These are phyloP conservation scores for Yamadazyma triangularis DNA, from an alignment of 1,139 yeast species.

Conservation along the genomic window DNA sequence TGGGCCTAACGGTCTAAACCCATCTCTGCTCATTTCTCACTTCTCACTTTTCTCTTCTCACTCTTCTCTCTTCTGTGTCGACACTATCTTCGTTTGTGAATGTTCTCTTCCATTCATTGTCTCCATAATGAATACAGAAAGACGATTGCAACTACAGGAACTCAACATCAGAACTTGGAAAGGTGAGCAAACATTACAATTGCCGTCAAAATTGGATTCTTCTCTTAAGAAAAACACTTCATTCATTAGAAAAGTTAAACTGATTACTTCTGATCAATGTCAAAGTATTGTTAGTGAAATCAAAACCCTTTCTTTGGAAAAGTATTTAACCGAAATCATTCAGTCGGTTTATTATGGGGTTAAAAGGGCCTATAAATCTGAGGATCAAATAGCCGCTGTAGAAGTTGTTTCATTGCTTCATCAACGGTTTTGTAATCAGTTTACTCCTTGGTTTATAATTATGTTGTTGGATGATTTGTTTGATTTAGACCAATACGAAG, in stretches of 20 bases:
- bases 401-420: constrained; percentile 73
- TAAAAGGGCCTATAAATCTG: constrained; percentile 46
- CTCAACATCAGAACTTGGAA: constrained; percentile 53
- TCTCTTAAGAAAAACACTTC: constrained; percentile 82
- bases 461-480: constrained; percentile 38
- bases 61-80: too few relatives aligned
- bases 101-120: too few relatives aligned
- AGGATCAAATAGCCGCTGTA: constrained; percentile 60
- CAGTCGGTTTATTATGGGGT: constrained; percentile 64
- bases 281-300: constrained; percentile 56
- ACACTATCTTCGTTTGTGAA: too few relatives aligned
- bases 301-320: constrained; percentile 59
- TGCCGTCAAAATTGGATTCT: constrained; percentile 53
- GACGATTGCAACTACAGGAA: constrained; percentile 23
- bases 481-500: constrained; percentile 12
- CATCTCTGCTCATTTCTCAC: too few relatives aligned
- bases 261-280: constrained; percentile 41
- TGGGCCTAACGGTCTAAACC: too few relatives aligned
- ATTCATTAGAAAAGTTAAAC: constrained; percentile 65
- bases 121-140: too few relatives aligned
- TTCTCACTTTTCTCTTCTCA: too few relatives aligned
- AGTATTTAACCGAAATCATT: constrained; percentile 71
- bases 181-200: constrained; percentile 29
- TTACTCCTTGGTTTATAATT: constrained; percentile 50
- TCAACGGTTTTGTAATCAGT: constrained; percentile 58